Conservation (phyloP, 768 basidiomycete genomes). For the Lentinula aciculospora region DNA sequence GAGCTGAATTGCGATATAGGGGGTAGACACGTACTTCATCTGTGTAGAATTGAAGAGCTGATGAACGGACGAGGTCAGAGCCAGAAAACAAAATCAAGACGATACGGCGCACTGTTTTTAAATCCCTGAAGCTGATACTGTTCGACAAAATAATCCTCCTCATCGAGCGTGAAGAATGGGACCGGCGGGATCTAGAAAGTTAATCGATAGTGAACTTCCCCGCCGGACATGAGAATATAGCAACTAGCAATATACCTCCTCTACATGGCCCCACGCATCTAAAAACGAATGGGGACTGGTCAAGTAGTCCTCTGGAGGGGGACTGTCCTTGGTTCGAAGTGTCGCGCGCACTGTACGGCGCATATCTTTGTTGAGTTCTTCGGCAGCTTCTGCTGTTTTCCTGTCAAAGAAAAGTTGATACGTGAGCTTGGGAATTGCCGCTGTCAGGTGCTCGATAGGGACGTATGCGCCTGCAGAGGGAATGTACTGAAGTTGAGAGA, state of each 20-base stretch:
- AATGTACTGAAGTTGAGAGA: slow-evolving; percentile 43
- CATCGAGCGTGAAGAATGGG: slow-evolving; percentile 51
- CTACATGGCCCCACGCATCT: slow-evolving; percentile 41
- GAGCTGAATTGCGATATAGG: not conserved
- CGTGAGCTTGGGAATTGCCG: slow-evolving; percentile 42
- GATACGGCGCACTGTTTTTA: slow-evolving; percentile 41
- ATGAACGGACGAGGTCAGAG: slow-evolving; percentile 13
- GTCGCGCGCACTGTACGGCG: slow-evolving; percentile 53
- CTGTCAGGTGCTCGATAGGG: slow-evolving; percentile 34
- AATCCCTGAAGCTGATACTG: slow-evolving; percentile 57
- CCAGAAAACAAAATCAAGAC: not conserved
- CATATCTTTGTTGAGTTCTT: slow-evolving; percentile 52
- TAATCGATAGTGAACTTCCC: not conserved
- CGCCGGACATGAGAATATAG: not conserved
- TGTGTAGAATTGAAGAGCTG: slow-evolving; percentile 66
- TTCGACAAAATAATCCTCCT: slow-evolving; percentile 69
- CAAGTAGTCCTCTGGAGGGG: slow-evolving; percentile 53
- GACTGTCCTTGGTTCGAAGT: slow-evolving; percentile 43
- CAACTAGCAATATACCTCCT: slow-evolving; percentile 27
- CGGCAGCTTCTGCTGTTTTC: slow-evolving; percentile 38
- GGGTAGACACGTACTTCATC: slow-evolving; percentile 31
- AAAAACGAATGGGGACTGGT: slow-evolving; percentile 44
- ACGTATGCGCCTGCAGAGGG: slow-evolving; percentile 43
- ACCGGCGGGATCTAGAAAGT: slow-evolving; percentile 49
- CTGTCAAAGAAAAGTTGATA: slow-evolving; percentile 64